Conservation (phyloP, 2,329 filamentous ascomycete species). For the Stenocarpella maydis region DNA sequence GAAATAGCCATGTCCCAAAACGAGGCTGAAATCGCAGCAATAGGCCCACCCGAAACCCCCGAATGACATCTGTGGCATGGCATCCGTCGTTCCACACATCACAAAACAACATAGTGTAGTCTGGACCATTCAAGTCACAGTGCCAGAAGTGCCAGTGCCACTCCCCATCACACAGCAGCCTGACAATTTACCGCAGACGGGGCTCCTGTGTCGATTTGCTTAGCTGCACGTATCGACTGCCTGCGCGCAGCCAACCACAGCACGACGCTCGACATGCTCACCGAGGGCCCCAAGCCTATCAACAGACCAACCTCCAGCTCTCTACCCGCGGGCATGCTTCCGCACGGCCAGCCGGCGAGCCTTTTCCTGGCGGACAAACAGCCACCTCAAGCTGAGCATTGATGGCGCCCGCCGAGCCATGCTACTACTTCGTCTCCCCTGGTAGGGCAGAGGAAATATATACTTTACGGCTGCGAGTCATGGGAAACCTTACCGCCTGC, state of each 20-base stretch:
- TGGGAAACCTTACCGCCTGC: conserved; percentile 25
- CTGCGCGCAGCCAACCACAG: background rate
- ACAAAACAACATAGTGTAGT: conserved; percentile 11
- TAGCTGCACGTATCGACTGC: background rate
- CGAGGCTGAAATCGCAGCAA: conserved; percentile 25
- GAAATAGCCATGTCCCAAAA: conserved; percentile 25
- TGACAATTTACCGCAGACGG: background rate
- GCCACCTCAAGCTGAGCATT: background rate
- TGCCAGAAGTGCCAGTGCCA: background rate
- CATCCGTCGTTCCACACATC: conserved; percentile 7
- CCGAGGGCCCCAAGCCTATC: background rate
- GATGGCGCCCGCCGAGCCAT: background rate
- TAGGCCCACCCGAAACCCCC: conserved; percentile 26
- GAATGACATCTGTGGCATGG: conserved; percentile 23
- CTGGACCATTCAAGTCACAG: background rate
- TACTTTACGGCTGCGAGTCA: conserved; percentile 24
- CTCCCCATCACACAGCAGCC: background rate
- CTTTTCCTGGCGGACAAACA: background rate
- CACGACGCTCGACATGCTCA: background rate
- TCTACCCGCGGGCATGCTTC: conserved; percentile 18
- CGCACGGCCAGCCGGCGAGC: conserved; percentile 13
- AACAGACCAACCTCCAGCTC: background rate
- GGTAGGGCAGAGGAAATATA: conserved; percentile 5
- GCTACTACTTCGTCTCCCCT: background rate
- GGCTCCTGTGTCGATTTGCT: background rate